Percentiles rank a stretch among this genome's conserved stretches.
Evolutionary conservation across 1,284 basidiomycete species (phyloP).

Genomic region (Fomitopsis betulina): DNA sequence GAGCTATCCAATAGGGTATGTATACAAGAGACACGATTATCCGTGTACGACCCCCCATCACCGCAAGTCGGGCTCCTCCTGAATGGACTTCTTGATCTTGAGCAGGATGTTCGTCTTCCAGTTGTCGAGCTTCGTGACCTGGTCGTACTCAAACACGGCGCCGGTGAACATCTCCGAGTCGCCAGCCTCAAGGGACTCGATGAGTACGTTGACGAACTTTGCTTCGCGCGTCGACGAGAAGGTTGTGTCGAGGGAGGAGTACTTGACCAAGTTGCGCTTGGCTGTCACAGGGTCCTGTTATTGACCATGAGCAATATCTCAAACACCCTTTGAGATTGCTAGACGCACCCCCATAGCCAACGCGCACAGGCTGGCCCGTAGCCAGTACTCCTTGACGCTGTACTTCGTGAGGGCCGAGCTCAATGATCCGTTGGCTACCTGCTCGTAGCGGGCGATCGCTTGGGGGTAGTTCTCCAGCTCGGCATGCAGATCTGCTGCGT

Average conservation of each 20-base stretch:
- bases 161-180: constrained; percentile 78
- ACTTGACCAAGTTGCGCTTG: constrained; percentile 72
- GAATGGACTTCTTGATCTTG: constrained; percentile 81
- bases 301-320: background rate
- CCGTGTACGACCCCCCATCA: background rate
- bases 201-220: constrained; percentile 77
- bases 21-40: background rate
- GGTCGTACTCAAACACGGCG: constrained; percentile 82
- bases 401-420: constrained; percentile 91
- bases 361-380: constrained; percentile 84
- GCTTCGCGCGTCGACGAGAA: constrained; percentile 87
- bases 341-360: constrained; percentile 82
- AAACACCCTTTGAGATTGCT: background rate
- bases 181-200: constrained; percentile 76
- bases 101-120: constrained; percentile 92
- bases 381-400: constrained; percentile 98
- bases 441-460: constrained; percentile 87
- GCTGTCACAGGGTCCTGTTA: constrained; percentile 82
- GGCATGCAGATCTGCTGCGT: constrained; percentile 93
- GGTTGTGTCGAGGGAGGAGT: constrained; percentile 72
- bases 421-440: constrained; percentile 86
- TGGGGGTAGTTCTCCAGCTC: constrained; percentile 82
- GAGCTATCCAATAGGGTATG: background rate
- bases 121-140: constrained; percentile 86
- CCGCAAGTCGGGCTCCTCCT: constrained; percentile 50